Base-by-base conservation (phyloP, 176 grass and related monocot species). In the Ensete ventricosum region DNA sequence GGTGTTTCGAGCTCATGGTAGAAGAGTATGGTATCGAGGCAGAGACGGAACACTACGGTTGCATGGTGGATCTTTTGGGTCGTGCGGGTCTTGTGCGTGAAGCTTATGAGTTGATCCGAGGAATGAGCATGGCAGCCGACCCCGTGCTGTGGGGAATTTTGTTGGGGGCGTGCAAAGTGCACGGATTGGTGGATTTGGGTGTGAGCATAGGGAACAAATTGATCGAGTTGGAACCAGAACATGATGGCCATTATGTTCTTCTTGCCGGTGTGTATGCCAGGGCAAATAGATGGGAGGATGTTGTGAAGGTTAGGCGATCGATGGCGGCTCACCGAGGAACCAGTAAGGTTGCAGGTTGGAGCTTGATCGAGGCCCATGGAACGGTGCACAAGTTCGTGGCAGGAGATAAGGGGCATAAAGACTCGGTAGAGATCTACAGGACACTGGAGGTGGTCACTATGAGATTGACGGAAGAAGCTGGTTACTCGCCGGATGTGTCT, bases 11-110 rank as follows among this genome's bases (percentile, higher is more conserved):
- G 19, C 75, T n/a, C 58, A 92, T 92, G 81, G 43, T 55, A 25
- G 86, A 88, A 48, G 85, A 92, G 65, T 88, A 88, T 71, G 53
- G 57, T 0, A 71, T 92, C 67, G 68, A 86, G 73, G 70, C 73
- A 66, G 89, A 92, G 77, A 89, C 89, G 86, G 89, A 92, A 82
- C 86, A 92, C 63, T 86, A 92, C 2, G 86, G 86, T 11, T 92
- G 89, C 79, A 82, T 92, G 43, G 83, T 92, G 72, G 89, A 92
- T 78, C 86, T 92, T 80, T 72, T 92, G 48, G 65, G 86, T 50
- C 84, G 89, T 58, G 81, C 86, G 3, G 86, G 89, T 25, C 83
- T 92, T 43, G 75, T 92, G 59, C 13, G 43, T 10, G 89, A 92
- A 50, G 86, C 89, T 19, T 54, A 84, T 71, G 86, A 92, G 52